These are phyloP conservation scores for Termitomyces sp. DNA, from an alignment of 768 basidiomycete species.

Conservation along the genomic window DNA sequence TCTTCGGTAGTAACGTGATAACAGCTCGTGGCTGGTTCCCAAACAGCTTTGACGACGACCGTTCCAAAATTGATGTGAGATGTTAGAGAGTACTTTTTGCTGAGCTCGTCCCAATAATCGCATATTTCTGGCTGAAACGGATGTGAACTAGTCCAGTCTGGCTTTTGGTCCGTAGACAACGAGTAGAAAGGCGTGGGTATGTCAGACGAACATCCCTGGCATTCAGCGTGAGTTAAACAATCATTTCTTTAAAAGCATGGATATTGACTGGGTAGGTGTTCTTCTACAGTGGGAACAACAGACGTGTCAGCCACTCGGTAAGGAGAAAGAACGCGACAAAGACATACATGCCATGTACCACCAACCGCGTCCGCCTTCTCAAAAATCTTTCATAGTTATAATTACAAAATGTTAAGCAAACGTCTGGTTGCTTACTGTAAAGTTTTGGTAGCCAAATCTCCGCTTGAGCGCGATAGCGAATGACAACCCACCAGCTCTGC, in stretches of 20 bases:
- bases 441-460: conserved; percentile 30
- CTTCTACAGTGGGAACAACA: conserved; percentile 17
- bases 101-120: conserved; percentile 29
- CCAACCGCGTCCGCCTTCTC: conserved; percentile 40
- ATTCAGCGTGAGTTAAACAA: not conserved
- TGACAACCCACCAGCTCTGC: conserved; percentile 35
- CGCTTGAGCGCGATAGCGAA: conserved; percentile 36
- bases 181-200: conserved; percentile 31
- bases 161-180: conserved; percentile 33
- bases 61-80: conserved; percentile 36
- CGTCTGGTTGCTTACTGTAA: conserved; percentile 25
- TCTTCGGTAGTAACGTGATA: conserved; percentile 34
- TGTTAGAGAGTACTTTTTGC: conserved; percentile 34
- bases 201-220: conserved; percentile 36
- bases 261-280: conserved; percentile 27
- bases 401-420: not conserved
- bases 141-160: conserved; percentile 33
- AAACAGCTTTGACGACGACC: conserved; percentile 36
- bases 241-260: not conserved
- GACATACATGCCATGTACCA: conserved; percentile 47
- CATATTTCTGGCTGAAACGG: conserved; percentile 36
- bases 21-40: conserved; percentile 29
- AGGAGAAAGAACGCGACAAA: not conserved
- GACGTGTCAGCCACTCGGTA: not conserved
- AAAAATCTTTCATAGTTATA: conserved; percentile 29